These are phyloP conservation scores for Termitomyces sp. DNA, from an alignment of 768 basidiomycete species.

Conservation along the genomic window DNA sequence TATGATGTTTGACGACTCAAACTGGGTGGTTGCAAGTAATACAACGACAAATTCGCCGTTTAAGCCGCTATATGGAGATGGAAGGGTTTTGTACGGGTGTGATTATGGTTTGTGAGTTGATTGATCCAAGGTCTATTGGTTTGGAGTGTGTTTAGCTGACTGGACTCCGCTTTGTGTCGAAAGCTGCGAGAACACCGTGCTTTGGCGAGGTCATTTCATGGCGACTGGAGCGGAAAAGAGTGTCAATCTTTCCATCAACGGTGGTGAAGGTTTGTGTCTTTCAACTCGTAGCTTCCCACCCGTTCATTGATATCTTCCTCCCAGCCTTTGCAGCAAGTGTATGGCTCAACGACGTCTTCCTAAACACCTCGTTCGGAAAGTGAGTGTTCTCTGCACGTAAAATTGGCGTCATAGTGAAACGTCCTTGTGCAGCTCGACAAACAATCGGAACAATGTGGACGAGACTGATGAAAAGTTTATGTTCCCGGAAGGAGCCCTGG, in stretches of 20 bases:
- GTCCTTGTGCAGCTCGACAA: conserved; percentile 48
- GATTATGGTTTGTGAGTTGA: conserved; percentile 78
- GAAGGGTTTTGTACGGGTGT: conserved; percentile 76
- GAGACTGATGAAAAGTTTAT: conserved; percentile 65
- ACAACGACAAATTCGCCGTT: conserved; percentile 70
- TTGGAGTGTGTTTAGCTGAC: background rate
- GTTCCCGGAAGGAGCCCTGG: conserved; percentile 55
- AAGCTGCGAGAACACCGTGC: conserved; percentile 80
- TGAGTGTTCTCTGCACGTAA: conserved; percentile 23
- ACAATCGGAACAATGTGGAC: conserved; percentile 52
- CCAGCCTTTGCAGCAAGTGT: conserved; percentile 78
- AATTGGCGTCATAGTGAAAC: background rate
- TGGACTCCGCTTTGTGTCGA: background rate
- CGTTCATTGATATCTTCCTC: background rate
- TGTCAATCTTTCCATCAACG: conserved; percentile 75
- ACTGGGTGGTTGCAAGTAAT: conserved; percentile 65
- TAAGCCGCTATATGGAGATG: conserved; percentile 69
- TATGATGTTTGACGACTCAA: conserved; percentile 49
- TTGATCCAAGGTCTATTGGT: background rate
- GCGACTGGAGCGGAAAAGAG: conserved; percentile 55
- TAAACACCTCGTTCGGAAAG: conserved; percentile 74
- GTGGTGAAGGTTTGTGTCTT: conserved; percentile 55
- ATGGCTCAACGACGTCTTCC: conserved; percentile 71
- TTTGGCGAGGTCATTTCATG: conserved; percentile 81
- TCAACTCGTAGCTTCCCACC: background rate